phyloP scores from a whole-genome alignment of 306 rosid species.

The Prinsepia uniflora region DNA sequence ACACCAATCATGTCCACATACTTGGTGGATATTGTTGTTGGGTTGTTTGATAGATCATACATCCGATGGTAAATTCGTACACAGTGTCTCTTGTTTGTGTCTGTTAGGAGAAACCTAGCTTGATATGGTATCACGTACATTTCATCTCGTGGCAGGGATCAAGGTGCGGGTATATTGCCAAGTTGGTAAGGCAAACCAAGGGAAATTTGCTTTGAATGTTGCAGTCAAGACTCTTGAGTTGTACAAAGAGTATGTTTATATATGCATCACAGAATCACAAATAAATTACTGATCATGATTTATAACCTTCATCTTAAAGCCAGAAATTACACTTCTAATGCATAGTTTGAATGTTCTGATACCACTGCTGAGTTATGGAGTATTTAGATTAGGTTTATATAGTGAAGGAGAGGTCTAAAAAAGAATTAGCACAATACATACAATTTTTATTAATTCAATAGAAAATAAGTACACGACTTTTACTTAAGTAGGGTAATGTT shows the following conservation, averaged over 20 bases:
- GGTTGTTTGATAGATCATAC: slow-evolving; percentile 89
- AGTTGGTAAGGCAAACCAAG: slow-evolving; percentile 81
- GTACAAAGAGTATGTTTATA: slow-evolving; percentile 60
- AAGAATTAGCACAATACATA: no score
- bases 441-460: no score
- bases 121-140: slow-evolving; percentile 16
- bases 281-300: background rate
- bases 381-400: background rate
- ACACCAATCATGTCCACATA: slow-evolving; percentile 93
- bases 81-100: slow-evolving; percentile 5
- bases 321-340: background rate
- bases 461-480: no score
- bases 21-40: slow-evolving; percentile 86
- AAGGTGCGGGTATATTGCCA: slow-evolving; percentile 90
- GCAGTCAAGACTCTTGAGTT: slow-evolving; percentile 72
- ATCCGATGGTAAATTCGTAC: slow-evolving; percentile 57
- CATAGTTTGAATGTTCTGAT: background rate
- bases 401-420: no score
- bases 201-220: slow-evolving; percentile 80
- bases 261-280: no score
- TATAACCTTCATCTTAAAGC: slow-evolving; percentile 5
- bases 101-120: background rate
- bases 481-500: no score
- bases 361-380: background rate
- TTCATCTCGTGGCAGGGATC: slow-evolving; percentile 51